phyloP scores from a whole-genome alignment of 257 asterid species.

The Misopates orontium region DNA sequence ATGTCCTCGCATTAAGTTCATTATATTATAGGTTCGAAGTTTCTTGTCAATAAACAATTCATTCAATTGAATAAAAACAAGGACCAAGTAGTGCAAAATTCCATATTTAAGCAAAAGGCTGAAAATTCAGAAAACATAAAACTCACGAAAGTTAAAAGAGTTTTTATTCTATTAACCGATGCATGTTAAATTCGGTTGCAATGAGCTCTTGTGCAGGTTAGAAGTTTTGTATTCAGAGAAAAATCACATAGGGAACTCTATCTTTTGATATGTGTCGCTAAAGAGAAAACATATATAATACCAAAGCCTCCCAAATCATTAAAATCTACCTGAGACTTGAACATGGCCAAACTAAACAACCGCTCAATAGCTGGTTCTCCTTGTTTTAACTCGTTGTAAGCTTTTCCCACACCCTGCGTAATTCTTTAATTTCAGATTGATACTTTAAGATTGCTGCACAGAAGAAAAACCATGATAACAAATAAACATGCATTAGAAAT shows the following conservation, averaged over 20 bases:
- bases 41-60: not conserved
- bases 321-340: slow-evolving; percentile 55
- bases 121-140: not conserved
- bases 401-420: slow-evolving; percentile 81
- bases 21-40: not conserved
- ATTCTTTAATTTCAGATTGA: slow-evolving; percentile 42
- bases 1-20: too few species aligned
- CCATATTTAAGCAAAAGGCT: not conserved
- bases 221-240: slow-evolving; percentile 3
- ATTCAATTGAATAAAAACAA: not conserved
- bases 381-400: slow-evolving; percentile 90
- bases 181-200: slow-evolving; percentile 9
- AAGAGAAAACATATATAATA: not conserved
- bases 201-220: not conserved
- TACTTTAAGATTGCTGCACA: slow-evolving; percentile 39
- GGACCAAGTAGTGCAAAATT: not conserved
- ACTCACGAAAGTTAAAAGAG: not conserved
- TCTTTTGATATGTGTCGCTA: not conserved
- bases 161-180: not conserved
- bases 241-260: not conserved
- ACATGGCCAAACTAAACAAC: slow-evolving; percentile 62
- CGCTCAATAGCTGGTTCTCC: slow-evolving; percentile 98
- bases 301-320: slow-evolving; percentile 3
- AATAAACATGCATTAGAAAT: slow-evolving; percentile 25
- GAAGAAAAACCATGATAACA: slow-evolving; percentile 37